Evolutionary conservation across 1,284 basidiomycete species (phyloP), one percentile per base, ranked within the genome.

Genomic region (Fomitopsis betulina): DNA sequence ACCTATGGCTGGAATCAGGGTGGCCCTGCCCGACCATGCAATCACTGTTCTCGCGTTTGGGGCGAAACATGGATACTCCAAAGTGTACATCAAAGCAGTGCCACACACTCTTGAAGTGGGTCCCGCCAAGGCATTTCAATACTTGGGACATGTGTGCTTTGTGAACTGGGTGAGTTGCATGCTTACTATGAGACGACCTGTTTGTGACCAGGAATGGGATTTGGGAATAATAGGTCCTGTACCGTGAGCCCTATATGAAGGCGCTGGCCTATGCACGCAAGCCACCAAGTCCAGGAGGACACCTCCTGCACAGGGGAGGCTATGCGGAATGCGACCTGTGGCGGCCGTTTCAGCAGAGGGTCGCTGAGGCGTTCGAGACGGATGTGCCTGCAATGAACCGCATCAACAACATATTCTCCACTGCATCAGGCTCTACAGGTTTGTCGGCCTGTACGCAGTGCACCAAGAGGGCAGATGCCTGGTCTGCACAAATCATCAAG

Each of bases 31-130:
- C 2, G 17, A 30, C 9, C 23, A 57, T 35, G 50, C 58, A 12
- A 19, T 54, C 13, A 30, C 21, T 1, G 42, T 55, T 35, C 52
- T 60, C n/a, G 54, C 25, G 8, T 57, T 57, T 40, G 51, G 51
- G 5, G 37, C 19, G 8, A 52, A 37, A 43, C 57, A 58, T 27
- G 50, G 51, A 9, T 55, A 53, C 40, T 15, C 43, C 21, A 40
- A 54, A 9, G 33, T 58, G 5, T 43, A 12, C 32, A 13, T n/a
- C 9, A 35, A 56, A 50, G 55, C 45, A 15, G 55, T 45, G 15
- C 43, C 33, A 8, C 33, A 38, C 15, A 56, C 43, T 3, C 6
- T 50, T 7, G 23, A 2, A 4, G 49, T 33, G 4, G 49, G 35
- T 32, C 32, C 49, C 5, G 17, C 17, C 9, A 32, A 51, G n/a